These are phyloP conservation scores for Favolaschia claudopus DNA, from an alignment of 768 basidiomycete species.

Conservation along the genomic window DNA sequence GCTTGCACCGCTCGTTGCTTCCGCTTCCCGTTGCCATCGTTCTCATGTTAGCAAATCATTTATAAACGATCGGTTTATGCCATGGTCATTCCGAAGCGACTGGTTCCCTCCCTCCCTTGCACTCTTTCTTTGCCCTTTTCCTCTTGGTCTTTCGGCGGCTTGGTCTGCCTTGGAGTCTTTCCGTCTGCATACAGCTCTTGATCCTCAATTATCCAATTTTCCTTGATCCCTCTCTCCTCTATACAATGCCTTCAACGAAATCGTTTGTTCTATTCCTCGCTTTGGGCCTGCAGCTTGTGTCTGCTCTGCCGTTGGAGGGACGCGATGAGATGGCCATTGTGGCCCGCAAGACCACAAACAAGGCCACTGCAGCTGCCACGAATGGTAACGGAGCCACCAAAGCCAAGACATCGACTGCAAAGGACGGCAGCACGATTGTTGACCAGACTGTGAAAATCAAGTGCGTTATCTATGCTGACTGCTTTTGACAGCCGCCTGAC, in stretches of 20 bases:
- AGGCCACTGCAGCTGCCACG: background rate
- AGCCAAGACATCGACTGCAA: constrained; percentile 26
- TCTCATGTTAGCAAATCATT: too few species aligned
- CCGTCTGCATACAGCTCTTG: background rate
- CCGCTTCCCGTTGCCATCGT: too few species aligned
- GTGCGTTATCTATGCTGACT: constrained; percentile 14
- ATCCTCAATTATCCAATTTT: background rate
- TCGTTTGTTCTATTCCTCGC: constrained; percentile 7
- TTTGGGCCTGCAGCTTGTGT: background rate
- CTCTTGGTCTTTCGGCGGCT: constrained; percentile 7
- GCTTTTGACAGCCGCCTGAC: background rate
- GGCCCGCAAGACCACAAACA: background rate
- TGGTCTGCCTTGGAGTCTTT: constrained; percentile 17
- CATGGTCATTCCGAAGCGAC: background rate
- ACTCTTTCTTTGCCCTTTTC: background rate
- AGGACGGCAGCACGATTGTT: constrained; percentile 36
- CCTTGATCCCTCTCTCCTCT: background rate
- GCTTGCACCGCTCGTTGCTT: too few species aligned
- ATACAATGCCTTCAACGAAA: constrained; percentile 11
- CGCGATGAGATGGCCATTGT: background rate
- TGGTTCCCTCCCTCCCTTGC: background rate
- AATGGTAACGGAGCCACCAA: constrained; percentile 2
- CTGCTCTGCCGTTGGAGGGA: background rate
- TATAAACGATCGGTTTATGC: too few species aligned
- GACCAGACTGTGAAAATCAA: constrained; percentile 37